Percentiles rank a stretch among this genome's conserved stretches.
Conservation (phyloP, 768 basidiomycete species). For the Trametes villosa region DNA sequence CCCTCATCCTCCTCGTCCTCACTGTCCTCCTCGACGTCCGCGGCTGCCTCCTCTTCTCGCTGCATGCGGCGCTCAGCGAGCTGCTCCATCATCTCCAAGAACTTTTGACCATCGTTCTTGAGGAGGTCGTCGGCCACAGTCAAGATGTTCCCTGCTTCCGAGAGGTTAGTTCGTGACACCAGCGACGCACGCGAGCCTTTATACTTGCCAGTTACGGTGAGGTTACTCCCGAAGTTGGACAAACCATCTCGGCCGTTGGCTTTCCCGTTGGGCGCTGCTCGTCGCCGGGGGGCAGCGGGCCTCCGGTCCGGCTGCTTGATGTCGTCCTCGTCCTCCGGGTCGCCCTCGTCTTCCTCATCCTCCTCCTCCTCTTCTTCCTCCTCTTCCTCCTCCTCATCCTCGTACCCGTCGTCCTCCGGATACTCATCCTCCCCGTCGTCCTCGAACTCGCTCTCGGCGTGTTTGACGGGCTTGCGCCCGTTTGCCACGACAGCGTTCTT, state of each 20-base stretch:
- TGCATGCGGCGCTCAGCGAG: slow-evolving; percentile 93
- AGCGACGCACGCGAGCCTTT: slow-evolving; percentile 20
- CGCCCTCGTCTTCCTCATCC: slow-evolving; percentile 61
- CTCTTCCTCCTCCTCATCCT: slow-evolving; percentile 63
- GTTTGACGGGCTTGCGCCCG: slow-evolving; percentile 51
- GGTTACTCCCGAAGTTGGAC: slow-evolving; percentile 78
- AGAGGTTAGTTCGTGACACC: slow-evolving; percentile 29
- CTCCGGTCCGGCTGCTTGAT: slow-evolving; percentile 33
- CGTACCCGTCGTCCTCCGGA: slow-evolving; percentile 39
- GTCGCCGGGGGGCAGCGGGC: slow-evolving; percentile 31
- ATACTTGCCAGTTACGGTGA: slow-evolving; percentile 79
- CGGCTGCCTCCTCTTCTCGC: slow-evolving; percentile 73
- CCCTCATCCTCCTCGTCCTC: slow-evolving; percentile 57
- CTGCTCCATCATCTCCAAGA: slow-evolving; percentile 99
- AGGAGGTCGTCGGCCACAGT: slow-evolving; percentile 98
- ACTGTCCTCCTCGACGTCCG: slow-evolving; percentile 48
- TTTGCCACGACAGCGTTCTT: slow-evolving; percentile 37
- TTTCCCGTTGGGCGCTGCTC: slow-evolving; percentile 48
- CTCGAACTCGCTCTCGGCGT: slow-evolving; percentile 59
- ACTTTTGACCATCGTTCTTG: slow-evolving; percentile 98
- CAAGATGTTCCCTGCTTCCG: slow-evolving; percentile 90
- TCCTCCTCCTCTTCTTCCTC: slow-evolving; percentile 71
- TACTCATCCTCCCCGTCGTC: slow-evolving; percentile 1
- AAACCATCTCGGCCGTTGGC: slow-evolving; percentile 63
- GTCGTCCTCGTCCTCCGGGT: slow-evolving; percentile 37